Base-by-base conservation (phyloP, 768 basidiomycete species). In the Serendipita sp. region DNA sequence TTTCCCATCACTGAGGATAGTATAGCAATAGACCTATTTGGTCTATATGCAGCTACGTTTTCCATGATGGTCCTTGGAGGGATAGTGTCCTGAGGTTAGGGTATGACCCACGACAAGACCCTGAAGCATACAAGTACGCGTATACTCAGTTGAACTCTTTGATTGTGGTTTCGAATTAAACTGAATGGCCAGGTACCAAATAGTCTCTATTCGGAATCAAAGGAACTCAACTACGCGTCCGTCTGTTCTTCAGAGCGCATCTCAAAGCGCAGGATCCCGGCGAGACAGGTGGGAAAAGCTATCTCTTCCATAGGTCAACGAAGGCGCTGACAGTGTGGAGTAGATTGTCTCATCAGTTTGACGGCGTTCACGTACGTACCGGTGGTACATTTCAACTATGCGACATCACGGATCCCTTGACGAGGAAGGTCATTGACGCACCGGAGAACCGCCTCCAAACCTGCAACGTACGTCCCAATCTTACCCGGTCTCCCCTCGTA, bases 361-460 rank as follows among this genome's bases (percentile, higher is more conserved):
- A 99, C 71, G 96, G 95, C 0, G 81, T 81, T 4, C 73, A 91
- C 52, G 83, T 86, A 50, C 85, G 87, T 68, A 88, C 95, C 72
- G 87, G 90, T 0, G 92, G 91, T 1, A 89, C 91, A 16, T 99
- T 91, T 75, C 96, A 98, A 73, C 78, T 99, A 3, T 89, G 89
- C 72, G 96, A 99, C n/a, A 88, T 99, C 67, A 74, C 78, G 4
- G 96, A 99, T 71, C 83, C 85, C 3, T 86, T 60, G 82, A 18
- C 48, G 48, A 5, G n/a, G 6, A 18, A n/a, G 72, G 88, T 99
- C 67, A 74, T 78, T 4, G 96, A 99, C 71, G 83, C 85, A 3
- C 86, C 93, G 80, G 74, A 96, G 55, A 82, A 34, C 27, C 62
- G 34, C 46, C 43, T 4, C 33, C 8, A 36, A 37, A 36, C 3